Conservation (phyloP, 106 monocot species). For the Dactylorhiza incarnata region DNA sequence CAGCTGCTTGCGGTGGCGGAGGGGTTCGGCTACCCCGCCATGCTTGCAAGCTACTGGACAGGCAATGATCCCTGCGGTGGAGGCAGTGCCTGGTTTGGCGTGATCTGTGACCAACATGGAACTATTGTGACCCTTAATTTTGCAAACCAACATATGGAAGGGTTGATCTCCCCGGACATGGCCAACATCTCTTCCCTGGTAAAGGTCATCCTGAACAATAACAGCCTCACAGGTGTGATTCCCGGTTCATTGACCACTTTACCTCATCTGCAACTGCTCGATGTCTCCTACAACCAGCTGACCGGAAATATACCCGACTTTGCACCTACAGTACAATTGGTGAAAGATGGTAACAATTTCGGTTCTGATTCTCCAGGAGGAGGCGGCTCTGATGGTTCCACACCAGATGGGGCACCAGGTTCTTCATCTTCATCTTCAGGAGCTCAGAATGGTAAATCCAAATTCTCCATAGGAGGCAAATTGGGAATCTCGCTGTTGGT, state of each 20-base stretch:
- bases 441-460: constrained; percentile 10
- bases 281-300: constrained; percentile 11
- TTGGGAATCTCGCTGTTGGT: constrained; percentile 20
- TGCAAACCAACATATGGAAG: constrained; percentile 7
- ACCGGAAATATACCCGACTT: constrained; percentile 5
- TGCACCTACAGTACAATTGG: constrained; percentile 26
- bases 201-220: constrained; percentile 14
- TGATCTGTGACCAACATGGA: constrained; percentile 6
- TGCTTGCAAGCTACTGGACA: constrained; percentile 44
- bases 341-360: constrained; percentile 30
- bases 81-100: background rate
- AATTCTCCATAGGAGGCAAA: constrained; percentile 16
- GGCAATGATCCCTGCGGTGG: constrained; percentile 13
- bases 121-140: constrained; percentile 5
- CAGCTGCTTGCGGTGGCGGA: constrained; percentile 49
- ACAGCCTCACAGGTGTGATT: constrained; percentile 5
- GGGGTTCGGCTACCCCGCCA: constrained; percentile 59
- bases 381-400: background rate
- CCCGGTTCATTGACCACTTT: constrained; percentile 5
- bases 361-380: constrained; percentile 5
- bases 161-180: constrained; percentile 6
- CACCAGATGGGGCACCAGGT: constrained; percentile 4
- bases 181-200: constrained; percentile 7
- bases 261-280: constrained; percentile 3
- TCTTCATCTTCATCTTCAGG: constrained; percentile 4